Conservation (phyloP, 2,329 filamentous ascomycete species). For the Exophiala lecanii-corni region DNA sequence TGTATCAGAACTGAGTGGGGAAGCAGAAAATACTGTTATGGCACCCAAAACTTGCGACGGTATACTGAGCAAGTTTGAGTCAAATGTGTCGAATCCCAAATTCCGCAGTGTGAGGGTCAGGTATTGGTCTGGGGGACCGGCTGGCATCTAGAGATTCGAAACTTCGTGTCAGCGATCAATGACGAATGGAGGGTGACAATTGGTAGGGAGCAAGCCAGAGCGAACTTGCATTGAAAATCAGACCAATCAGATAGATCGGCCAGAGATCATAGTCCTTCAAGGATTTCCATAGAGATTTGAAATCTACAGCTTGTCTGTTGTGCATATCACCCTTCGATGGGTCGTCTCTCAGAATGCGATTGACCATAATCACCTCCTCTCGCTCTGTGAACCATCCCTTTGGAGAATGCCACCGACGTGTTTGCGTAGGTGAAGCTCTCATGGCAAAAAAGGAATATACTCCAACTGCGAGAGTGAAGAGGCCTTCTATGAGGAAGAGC, state of each 20-base stretch:
- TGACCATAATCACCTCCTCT: slow-evolving; percentile 59
- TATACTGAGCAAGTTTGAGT: slow-evolving; percentile 61
- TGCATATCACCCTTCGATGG: slow-evolving; percentile 59
- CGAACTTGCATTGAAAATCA: too few species aligned
- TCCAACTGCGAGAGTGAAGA: slow-evolving; percentile 23
- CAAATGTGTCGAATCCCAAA: slow-evolving; percentile 57
- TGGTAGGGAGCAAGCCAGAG: too few species aligned
- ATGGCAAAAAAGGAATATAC: slow-evolving; percentile 1
- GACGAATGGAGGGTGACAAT: too few species aligned
- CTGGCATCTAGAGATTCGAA: slow-evolving; percentile 51
- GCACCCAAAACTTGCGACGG: slow-evolving; percentile 34
- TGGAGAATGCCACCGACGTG: background rate
- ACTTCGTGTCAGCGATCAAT: too few species aligned
- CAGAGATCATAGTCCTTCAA: slow-evolving; percentile 58
- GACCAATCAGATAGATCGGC: slow-evolving; percentile 52
- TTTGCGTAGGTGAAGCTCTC: background rate
- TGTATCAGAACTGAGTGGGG: background rate
- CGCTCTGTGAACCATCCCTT: slow-evolving; percentile 58
- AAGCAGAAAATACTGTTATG: slow-evolving; percentile 25
- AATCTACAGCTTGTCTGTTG: slow-evolving; percentile 51
- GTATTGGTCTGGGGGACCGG: slow-evolving; percentile 47
- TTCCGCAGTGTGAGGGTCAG: slow-evolving; percentile 55
- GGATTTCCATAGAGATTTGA: slow-evolving; percentile 47
- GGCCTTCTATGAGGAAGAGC: slow-evolving; percentile 20
- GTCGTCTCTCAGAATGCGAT: slow-evolving; percentile 56